Conservation (phyloP, 768 basidiomycete species). For the Boletellus sp. region DNA sequence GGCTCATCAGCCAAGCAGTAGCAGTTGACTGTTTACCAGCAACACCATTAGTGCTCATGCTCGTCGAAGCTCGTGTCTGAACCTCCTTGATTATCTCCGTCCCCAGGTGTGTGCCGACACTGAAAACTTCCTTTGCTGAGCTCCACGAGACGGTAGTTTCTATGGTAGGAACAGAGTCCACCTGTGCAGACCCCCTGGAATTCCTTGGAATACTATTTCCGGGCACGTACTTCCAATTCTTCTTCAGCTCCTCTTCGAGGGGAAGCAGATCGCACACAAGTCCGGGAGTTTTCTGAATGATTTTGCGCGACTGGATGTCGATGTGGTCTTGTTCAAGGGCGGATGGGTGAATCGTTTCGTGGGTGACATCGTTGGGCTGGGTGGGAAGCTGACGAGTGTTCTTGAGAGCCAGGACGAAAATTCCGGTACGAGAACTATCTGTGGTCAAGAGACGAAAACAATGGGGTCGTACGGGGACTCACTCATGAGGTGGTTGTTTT, state of each 20-base stretch:
- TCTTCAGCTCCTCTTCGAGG: constrained; percentile 50
- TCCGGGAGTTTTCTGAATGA: constrained; percentile 40
- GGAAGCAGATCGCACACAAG: constrained; percentile 44
- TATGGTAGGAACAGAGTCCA: neutral
- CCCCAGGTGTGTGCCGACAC: constrained; percentile 14
- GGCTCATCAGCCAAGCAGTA: constrained; percentile 22
- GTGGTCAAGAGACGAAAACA: neutral
- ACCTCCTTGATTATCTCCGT: constrained; percentile 23
- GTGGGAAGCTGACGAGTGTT: constrained; percentile 49
- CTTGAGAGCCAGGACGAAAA: constrained; percentile 46
- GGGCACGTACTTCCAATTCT: constrained; percentile 44
- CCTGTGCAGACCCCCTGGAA: constrained; percentile 8
- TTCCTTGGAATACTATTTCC: constrained; percentile 14
- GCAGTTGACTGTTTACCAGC: constrained; percentile 13
- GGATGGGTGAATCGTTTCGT: constrained; percentile 62
- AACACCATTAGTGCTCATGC: constrained; percentile 6
- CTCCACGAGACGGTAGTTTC: constrained; percentile 14
- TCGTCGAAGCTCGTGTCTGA: constrained; percentile 9
- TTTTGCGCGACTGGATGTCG: constrained; percentile 32
- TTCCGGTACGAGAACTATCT: constrained; percentile 48
- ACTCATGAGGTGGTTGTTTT: constrained; percentile 60
- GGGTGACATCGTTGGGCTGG: constrained; percentile 41
- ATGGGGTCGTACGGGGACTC: constrained; percentile 19
- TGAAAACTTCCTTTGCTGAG: constrained; percentile 15
- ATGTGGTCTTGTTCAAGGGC: constrained; percentile 44